Conservation (phyloP, 139 green algal species). For the Chlorella vulgaris region DNA sequence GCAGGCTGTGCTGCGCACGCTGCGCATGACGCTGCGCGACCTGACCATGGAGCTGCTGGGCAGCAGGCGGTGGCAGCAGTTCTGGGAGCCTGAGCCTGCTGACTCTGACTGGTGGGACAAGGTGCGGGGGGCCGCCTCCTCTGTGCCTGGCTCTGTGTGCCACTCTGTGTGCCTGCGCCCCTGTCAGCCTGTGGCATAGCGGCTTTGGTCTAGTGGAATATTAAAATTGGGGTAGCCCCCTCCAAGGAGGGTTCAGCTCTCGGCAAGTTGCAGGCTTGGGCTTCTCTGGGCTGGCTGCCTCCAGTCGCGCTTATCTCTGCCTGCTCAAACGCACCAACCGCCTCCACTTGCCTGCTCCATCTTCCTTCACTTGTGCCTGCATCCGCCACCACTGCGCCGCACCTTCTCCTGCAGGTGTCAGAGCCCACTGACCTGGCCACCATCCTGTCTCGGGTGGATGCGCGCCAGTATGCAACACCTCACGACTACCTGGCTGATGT, state of each 20-base stretch:
- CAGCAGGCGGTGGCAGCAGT: slow-evolving; percentile 60
- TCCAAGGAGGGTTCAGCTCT: too few relatives aligned
- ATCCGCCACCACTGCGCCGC: background rate
- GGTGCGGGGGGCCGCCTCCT: slow-evolving; percentile 7
- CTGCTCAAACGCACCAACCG: too few relatives aligned
- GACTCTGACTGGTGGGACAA: slow-evolving; percentile 58
- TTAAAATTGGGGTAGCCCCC: too few relatives aligned
- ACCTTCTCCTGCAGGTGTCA: slow-evolving; percentile 7
- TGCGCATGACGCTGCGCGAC: slow-evolving; percentile 75
- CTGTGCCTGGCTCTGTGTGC: too few relatives aligned
- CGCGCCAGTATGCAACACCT: slow-evolving; percentile 59
- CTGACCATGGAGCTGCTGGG: slow-evolving; percentile 62
- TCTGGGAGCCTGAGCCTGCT: slow-evolving; percentile 58
- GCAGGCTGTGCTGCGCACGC: slow-evolving; percentile 54
- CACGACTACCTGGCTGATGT: slow-evolving; percentile 71
- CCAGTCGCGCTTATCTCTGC: too few relatives aligned
- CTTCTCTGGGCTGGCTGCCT: too few relatives aligned
- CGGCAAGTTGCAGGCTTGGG: too few relatives aligned
- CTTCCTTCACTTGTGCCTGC: background rate
- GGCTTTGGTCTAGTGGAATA: too few relatives aligned
- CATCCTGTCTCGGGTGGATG: slow-evolving; percentile 71
- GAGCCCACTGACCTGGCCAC: slow-evolving; percentile 80
- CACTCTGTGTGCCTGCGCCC: background rate
- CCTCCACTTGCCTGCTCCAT: background rate
- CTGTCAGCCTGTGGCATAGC: background rate